phyloP scores from a whole-genome alignment of 2,329 filamentous ascomycete species.

The Salinomyces thailandicus region DNA sequence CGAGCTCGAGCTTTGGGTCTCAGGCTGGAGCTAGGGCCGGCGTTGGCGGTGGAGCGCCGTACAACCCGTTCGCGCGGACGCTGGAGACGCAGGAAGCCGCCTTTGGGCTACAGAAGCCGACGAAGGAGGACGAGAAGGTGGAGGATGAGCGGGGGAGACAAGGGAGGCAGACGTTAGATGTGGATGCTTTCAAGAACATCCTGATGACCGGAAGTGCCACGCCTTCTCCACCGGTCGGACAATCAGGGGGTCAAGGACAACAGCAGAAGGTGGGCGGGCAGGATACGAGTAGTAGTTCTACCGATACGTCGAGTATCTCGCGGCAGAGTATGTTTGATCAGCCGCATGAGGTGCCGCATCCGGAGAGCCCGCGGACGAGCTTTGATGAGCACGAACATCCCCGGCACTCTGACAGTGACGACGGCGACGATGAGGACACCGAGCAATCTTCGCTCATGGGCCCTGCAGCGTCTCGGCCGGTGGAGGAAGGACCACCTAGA shows the following conservation, averaged over 20 bases:
- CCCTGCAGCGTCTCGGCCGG: conserved; percentile 34
- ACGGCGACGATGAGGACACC: conserved; percentile 29
- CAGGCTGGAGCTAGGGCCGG: not conserved
- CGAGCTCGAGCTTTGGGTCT: not conserved
- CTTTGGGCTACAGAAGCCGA: conserved; percentile 7
- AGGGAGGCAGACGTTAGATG: conserved; percentile 46
- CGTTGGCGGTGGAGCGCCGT: conserved; percentile 13
- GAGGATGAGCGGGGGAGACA: conserved; percentile 6
- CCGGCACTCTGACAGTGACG: conserved; percentile 14
- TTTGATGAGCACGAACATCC: conserved; percentile 32
- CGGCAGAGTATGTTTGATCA: conserved; percentile 46
- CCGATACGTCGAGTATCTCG: conserved; percentile 46
- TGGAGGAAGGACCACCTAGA: conserved; percentile 48
- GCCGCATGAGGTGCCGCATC: conserved; percentile 25
- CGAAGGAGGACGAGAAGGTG: conserved; percentile 1
- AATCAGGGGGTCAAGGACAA: conserved; percentile 14
- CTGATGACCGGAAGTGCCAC: conserved; percentile 57
- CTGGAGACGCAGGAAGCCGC: conserved; percentile 20
- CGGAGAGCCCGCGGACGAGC: conserved; percentile 46
- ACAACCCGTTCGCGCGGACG: conserved; percentile 27
- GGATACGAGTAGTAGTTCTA: conserved; percentile 40
- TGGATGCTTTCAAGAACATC: conserved; percentile 64
- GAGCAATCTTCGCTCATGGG: conserved; percentile 27
- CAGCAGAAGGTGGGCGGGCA: conserved; percentile 6
- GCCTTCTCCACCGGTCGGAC: conserved; percentile 12